phyloP scores from a whole-genome alignment of 495 filamentous ascomycete genomes.

The Aspergillus biplanus region DNA sequence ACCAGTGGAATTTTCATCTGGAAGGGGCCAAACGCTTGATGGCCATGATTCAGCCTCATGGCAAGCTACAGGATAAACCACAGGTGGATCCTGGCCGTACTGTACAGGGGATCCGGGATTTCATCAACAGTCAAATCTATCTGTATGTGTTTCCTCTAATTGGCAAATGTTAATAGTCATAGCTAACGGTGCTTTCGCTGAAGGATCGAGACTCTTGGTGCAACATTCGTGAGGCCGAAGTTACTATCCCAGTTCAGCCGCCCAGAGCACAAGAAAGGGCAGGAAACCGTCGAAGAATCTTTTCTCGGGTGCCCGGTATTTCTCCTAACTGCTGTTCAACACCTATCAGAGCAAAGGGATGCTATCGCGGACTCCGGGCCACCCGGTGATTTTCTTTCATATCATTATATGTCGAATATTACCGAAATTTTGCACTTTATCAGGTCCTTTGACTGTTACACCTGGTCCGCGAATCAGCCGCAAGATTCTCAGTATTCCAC shows the following conservation, averaged over 20 bases:
- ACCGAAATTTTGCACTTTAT: conserved; percentile 22
- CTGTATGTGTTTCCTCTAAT: conserved; percentile 13
- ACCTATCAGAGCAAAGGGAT: conserved; percentile 38
- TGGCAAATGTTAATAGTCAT: not conserved
- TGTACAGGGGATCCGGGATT: conserved; percentile 27
- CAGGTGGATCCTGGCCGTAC: conserved; percentile 23
- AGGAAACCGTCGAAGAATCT: conserved; percentile 40
- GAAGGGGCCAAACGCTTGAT: conserved; percentile 52
- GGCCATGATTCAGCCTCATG: conserved; percentile 11
- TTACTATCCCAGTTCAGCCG: conserved; percentile 34
- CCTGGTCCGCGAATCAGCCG: conserved; percentile 40
- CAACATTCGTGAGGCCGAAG: conserved; percentile 47
- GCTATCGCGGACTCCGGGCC: conserved; percentile 24
- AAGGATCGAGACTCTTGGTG: conserved; percentile 48
- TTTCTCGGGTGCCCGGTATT: conserved; percentile 49
- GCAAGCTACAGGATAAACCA: conserved; percentile 17
- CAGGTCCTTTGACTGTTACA: conserved; percentile 37
- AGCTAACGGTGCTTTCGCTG: conserved; percentile 10
- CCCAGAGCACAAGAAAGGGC: conserved; percentile 11
- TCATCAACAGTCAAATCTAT: conserved; percentile 29
- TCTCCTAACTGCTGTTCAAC: conserved; percentile 39
- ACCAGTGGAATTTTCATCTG: conserved; percentile 55
- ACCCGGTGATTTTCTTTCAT: not conserved
- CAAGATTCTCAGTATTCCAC: conserved; percentile 31
- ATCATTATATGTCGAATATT: conserved; percentile 22